Evolutionary conservation across 2,329 filamentous ascomycete species (phyloP).

Genomic region (Lachnellula suecica): DNA sequence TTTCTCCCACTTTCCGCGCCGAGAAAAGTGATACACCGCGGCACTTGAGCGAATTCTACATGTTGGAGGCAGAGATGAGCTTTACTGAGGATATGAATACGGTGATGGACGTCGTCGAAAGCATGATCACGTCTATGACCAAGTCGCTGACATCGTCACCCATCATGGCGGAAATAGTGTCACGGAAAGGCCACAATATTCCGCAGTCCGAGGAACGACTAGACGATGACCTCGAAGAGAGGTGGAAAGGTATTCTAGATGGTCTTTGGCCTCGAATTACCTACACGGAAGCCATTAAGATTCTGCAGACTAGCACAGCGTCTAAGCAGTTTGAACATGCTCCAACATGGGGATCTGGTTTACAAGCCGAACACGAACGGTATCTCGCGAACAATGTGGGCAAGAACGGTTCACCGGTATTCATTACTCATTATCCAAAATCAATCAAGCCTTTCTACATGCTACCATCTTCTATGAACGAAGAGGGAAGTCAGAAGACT

Average conservation of each 20-base stretch:
- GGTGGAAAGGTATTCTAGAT: slow-evolving; percentile 70
- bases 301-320: slow-evolving; percentile 58
- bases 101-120: slow-evolving; percentile 79
- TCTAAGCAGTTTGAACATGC: slow-evolving; percentile 72
- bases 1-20: slow-evolving; percentile 91
- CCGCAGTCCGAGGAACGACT: slow-evolving; percentile 23
- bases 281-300: slow-evolving; percentile 74
- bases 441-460: slow-evolving; percentile 92
- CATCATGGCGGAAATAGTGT: slow-evolving; percentile 52
- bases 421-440: slow-evolving; percentile 91
- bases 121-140: slow-evolving; percentile 64
- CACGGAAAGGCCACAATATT: not conserved
- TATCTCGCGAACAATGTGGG: slow-evolving; percentile 70
- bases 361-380: slow-evolving; percentile 91
- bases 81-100: slow-evolving; percentile 69
- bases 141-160: slow-evolving; percentile 43
- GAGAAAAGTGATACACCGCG: slow-evolving; percentile 91
- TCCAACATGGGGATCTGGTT: slow-evolving; percentile 69
- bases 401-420: slow-evolving; percentile 63
- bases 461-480: slow-evolving; percentile 48
- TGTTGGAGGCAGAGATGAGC: slow-evolving; percentile 90
- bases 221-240: slow-evolving; percentile 49
- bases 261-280: slow-evolving; percentile 75
- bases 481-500: slow-evolving; percentile 37
- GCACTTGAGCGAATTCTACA: slow-evolving; percentile 97